Percentiles rank a stretch among this genome's conserved stretches.
These are phyloP conservation scores for Dioscorea alata DNA, from an alignment of 106 monocot genomes.

Conservation along the genomic window DNA sequence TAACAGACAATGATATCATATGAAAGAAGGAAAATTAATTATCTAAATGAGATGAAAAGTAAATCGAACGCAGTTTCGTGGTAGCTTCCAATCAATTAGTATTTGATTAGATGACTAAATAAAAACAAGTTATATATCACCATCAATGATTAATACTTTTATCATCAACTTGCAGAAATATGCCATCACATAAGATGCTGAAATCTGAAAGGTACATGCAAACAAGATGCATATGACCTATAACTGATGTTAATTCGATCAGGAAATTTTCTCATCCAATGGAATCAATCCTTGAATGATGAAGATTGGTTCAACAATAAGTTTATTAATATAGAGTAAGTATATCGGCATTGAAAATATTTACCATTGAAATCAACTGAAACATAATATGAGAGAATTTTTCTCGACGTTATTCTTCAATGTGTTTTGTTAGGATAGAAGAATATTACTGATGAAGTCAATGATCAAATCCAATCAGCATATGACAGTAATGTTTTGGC, in stretches of 20 bases:
- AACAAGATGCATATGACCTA: background rate
- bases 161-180: slow-evolving; percentile 7
- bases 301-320: background rate
- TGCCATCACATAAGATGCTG: slow-evolving; percentile 20
- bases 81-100: background rate
- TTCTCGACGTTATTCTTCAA: no score
- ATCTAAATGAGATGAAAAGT: slow-evolving; percentile 1
- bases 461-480: background rate
- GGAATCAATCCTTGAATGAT: background rate
- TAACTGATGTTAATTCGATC: background rate
- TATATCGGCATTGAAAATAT: no score
- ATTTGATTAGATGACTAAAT: background rate
- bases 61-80: slow-evolving; percentile 1
- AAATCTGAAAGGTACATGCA: background rate
- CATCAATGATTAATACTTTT: background rate
- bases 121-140: no score
- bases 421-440: background rate
- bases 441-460: background rate
- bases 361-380: no score
- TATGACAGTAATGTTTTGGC: background rate
- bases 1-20: no score
- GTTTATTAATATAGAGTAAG: no score
- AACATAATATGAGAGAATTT: no score
- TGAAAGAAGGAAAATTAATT: background rate
- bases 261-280: background rate